These are phyloP conservation scores for Juncus inflexus DNA, from an alignment of 176 grass and related monocot species.

Conservation along the genomic window DNA sequence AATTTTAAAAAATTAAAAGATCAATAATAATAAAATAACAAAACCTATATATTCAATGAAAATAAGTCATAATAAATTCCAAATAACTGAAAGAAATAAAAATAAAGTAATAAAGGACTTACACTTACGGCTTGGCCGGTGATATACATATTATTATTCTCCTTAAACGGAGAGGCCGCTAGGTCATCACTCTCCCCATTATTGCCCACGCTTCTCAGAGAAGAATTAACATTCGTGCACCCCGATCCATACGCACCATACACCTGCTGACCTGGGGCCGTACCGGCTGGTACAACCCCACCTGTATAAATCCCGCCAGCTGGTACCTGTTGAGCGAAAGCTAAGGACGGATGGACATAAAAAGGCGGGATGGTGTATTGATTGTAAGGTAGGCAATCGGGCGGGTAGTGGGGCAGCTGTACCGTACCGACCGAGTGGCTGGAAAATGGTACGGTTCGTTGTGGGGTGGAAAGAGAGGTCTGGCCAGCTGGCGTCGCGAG, in stretches of 20 bases:
- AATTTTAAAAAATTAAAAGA: background rate
- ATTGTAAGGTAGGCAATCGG: conserved; percentile 64
- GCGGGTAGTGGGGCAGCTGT: conserved; percentile 58
- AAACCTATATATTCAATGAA: no score
- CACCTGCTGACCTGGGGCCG: conserved; percentile 40
- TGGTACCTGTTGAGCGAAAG: conserved; percentile 63
- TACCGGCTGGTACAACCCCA: conserved; percentile 28
- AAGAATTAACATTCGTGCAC: conserved; percentile 46
- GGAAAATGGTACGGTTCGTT: conserved; percentile 62
- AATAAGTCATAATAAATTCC: background rate
- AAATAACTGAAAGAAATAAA: background rate
- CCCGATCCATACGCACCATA: conserved; percentile 51
- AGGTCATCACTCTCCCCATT: conserved; percentile 53
- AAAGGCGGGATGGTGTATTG: conserved; percentile 58
- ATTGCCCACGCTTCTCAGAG: no score
- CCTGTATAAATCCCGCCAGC: conserved; percentile 51
- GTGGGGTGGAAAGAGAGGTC: conserved; percentile 64
- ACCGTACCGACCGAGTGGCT: conserved; percentile 56
- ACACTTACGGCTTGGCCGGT: conserved; percentile 53
- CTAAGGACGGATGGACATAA: conserved; percentile 53
- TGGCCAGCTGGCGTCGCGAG: conserved; percentile 42
- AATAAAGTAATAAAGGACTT: background rate
- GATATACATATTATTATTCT: conserved; percentile 82
- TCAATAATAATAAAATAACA: background rate
- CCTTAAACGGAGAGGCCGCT: conserved; percentile 57